A percentile compares a stretch with the other conserved stretches of the same genome.
phyloP scores from a whole-genome alignment of 2,329 filamentous ascomycete genomes.

The Pseudocercospora macadamiae region DNA sequence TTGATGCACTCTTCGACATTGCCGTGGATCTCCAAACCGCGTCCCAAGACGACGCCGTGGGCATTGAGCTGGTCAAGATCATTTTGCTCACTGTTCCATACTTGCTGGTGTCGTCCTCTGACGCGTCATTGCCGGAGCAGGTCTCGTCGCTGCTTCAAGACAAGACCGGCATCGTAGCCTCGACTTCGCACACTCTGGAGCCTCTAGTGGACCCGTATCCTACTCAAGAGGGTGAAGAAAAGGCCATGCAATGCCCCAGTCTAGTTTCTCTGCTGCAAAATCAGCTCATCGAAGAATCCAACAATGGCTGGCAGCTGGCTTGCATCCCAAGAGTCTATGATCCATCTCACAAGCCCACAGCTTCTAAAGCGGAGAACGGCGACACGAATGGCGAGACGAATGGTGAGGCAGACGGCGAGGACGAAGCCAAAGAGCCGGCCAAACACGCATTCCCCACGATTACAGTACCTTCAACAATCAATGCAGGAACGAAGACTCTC shows the following conservation, averaged over 20 bases:
- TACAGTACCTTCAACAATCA: slow-evolving; percentile 73
- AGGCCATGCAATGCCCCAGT: slow-evolving; percentile 67
- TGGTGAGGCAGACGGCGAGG: slow-evolving; percentile 67
- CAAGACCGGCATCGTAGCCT: slow-evolving; percentile 93
- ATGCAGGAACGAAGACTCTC: slow-evolving; percentile 72
- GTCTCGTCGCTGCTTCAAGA: slow-evolving; percentile 81
- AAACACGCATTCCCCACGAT: slow-evolving; percentile 81
- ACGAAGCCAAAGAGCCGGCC: slow-evolving; percentile 47
- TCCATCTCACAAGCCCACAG: slow-evolving; percentile 26
- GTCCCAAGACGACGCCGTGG: slow-evolving; percentile 81
- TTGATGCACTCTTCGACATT: slow-evolving; percentile 87
- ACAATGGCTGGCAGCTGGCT: slow-evolving; percentile 72
- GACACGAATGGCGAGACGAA: slow-evolving; percentile 45
- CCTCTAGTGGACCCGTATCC: slow-evolving; percentile 83
- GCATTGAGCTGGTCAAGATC: slow-evolving; percentile 90
- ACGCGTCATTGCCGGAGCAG: slow-evolving; percentile 70
- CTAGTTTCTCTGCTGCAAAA: slow-evolving; percentile 80
- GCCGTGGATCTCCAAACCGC: slow-evolving; percentile 93
- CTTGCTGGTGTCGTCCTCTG: slow-evolving; percentile 70
- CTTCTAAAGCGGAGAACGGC: slow-evolving; percentile 26
- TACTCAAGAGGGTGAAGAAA: slow-evolving; percentile 59
- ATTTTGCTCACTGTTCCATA: slow-evolving; percentile 95
- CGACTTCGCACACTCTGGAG: slow-evolving; percentile 82
- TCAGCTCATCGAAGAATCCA: slow-evolving; percentile 78
- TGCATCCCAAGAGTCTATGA: slow-evolving; percentile 63